Conservation (phyloP, 2,329 filamentous ascomycete species). For the Cadophora sp. region DNA sequence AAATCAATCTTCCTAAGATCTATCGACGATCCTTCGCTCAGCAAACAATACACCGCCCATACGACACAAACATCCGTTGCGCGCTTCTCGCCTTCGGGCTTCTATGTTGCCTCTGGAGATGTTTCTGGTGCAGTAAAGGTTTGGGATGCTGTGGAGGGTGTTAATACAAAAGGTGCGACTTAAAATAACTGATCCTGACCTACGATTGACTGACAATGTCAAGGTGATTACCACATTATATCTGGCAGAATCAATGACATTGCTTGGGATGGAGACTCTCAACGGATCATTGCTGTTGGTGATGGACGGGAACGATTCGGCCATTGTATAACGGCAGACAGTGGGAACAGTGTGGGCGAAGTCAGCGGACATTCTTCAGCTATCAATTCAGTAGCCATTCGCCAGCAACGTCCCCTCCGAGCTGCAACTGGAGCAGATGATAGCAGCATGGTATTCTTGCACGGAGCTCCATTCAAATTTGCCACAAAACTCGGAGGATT, state of each 20-base stretch:
- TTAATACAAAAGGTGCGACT: constrained; percentile 69
- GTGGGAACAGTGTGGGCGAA: constrained; percentile 94
- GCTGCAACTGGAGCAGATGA: constrained; percentile 94
- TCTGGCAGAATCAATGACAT: constrained; percentile 95
- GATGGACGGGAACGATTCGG: constrained; percentile 94
- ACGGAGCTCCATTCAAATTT: constrained; percentile 96
- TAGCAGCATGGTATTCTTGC: constrained; percentile 87
- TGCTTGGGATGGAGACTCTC: constrained; percentile 96
- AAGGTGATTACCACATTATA: constrained; percentile 90
- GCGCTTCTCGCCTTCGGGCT: constrained; percentile 91
- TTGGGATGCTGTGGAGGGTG: constrained; percentile 89
- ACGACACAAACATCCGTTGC: constrained; percentile 89
- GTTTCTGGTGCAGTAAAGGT: constrained; percentile 83
- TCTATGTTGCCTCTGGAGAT: constrained; percentile 94
- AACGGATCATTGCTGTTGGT: constrained; percentile 94
- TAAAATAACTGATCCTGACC: background rate
- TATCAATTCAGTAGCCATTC: constrained; percentile 90
- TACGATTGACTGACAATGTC: background rate
- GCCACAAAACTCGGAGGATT: constrained; percentile 78
- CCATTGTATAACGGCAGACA: constrained; percentile 93
- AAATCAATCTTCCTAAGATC: constrained; percentile 97
- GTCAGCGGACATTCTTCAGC: constrained; percentile 89
- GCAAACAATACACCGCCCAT: constrained; percentile 92
- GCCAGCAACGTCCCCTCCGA: constrained; percentile 86
- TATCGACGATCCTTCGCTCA: constrained; percentile 85